Evolutionary conservation across 164 flowering plant genomes (phyloP), one percentile per base, ranked within the genome.

Genomic region (Magnolia officinalis): DNA sequence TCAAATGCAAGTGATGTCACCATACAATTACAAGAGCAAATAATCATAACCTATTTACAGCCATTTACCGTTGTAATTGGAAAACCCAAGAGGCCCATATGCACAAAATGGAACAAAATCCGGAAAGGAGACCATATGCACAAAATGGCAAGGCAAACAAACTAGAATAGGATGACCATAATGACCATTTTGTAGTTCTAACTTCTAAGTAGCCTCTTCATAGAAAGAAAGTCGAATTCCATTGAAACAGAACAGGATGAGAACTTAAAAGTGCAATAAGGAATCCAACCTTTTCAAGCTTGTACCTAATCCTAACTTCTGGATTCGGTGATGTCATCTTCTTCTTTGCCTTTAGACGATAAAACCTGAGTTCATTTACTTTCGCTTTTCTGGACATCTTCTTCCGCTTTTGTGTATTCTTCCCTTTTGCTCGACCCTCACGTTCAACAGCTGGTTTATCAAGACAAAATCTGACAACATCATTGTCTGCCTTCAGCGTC

Each of bases 241-340:
- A 50, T 51, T 11, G 23, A 0, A 73, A 74, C 45, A 24, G 11
- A 0, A 18, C 24, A 66, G 65, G n/a, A 67, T 18, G 49, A 50
- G 73, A 18, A 74, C 61, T 1, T 29, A 6, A 70, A 51, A 58
- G 24, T 16, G 18, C 13, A 50, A 50, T 72, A 64, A 73, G 11
- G 24, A 55, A 58, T 13, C 86, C 31, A 74, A 91, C 97, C 98
- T 93, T 95, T 78, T 85, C 95, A 76, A 91, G 96, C 74, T 89
- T 92, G 79, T 95, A 93, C 74, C 91, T 84, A 76, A 95, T 93
- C 83, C 97, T 83, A 75, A 95, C 98, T 91, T 90, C 93, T 37
- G 97, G 98, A 83, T 92, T 92, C 4, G 98, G 94, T 78, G 98
- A 92, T 21, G 79, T 89, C 88, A 93, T 91, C 90, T 91, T 95